Base-by-base conservation (phyloP, 1,284 basidiomycete species). In the Limonomyces culmigenus region DNA sequence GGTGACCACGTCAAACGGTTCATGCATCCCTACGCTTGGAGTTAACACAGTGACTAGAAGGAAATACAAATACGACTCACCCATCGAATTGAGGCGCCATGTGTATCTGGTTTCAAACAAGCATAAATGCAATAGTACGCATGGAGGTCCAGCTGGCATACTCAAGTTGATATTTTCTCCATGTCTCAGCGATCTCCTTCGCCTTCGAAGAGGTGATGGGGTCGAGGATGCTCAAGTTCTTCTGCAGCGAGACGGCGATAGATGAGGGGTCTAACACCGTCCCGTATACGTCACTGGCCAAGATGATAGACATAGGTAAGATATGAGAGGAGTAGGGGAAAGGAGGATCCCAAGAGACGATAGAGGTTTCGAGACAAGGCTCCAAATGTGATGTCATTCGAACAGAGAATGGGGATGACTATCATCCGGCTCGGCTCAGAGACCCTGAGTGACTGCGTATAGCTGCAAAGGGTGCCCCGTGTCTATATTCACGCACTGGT, bases 91-190 rank as follows among this genome's bases (percentile, higher is more conserved):
- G 18, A 55, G 34, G 15, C 54, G 39, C 50, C 50, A 56, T 5
- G 53, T 55, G 39, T 55, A 55, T 35, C 53, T 56, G 33, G 30
- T 12, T 16, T 23, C 17, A 3, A n/a, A 17, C 15, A 5, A 13
- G 12, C n/a, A 14, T n/a, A 15, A 14, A 32, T 17, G n/a, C 19
- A 13, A 3, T n/a, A n/a, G 13, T 14, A 39, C 40, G 19, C 23
- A 31, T 35, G 30, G 19, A 5, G 13, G 39, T 35, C 31, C 8
- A 17, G n/a, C 30, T 4, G 25, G 45, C 53, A 23, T 30, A 56
- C 54, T 55, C 51, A 15, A 56, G 51, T 36, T 55, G 54, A 33
- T 51, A 50, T 31, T 39, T 46, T 23, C 54, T 36, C 53, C 51
- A 54, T 19, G 45, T 16, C 5, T 37, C 34, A 16, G 44, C 43